Base-by-base conservation (phyloP, 2,329 filamentous ascomycete genomes). In the Zelopaecilomyces penicillatus region DNA sequence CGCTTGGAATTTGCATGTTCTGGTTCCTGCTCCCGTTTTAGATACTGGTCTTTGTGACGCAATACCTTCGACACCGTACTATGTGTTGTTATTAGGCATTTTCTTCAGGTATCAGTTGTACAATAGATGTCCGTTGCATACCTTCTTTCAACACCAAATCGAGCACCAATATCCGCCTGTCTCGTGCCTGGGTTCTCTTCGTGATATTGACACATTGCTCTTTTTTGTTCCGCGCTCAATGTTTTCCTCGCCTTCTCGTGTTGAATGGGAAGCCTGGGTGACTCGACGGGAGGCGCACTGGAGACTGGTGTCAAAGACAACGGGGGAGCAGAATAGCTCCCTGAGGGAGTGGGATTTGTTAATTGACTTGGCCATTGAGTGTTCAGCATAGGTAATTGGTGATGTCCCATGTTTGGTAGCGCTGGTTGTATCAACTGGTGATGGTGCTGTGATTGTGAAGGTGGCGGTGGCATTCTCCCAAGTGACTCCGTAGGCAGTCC, bases 61-160 rank as follows among this genome's bases (percentile, higher is more conserved):
- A 98, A 67, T 44, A 97, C 93, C 63, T 98, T 98, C 44, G 93
- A 98, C n/a, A 98, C 93, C 40, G 93, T 98, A 69, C 93, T 98
- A 50, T 42, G 32, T 26, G 32, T 39, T 26, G 32, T 9, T 12
- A 34, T 34, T 34, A 34, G 32, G 19, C 19, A 19, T 19, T 19
- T 19, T 19, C 19, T 19, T 19, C 32, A 12, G 32, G 32, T 9
- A 34, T 34, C 9, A 34, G 32, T 57, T 35, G 19, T 33, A 11
- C 31, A n/a, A 35, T 19, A 51, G 51, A 44, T 35, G 9, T 11
- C 6, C 26, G 12, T 42, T 35, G 46, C 69, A 64, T 82, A 97
- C 93, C 93, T 97, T 83, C 93, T 75, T 69, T 98, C 93, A 42
- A 98, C 93, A 32, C 90, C 91, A 67, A 98, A 98, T 62, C 89